Evolutionary conservation across 257 asterid genomes (phyloP).

Genomic region (Solanum rostratum): DNA sequence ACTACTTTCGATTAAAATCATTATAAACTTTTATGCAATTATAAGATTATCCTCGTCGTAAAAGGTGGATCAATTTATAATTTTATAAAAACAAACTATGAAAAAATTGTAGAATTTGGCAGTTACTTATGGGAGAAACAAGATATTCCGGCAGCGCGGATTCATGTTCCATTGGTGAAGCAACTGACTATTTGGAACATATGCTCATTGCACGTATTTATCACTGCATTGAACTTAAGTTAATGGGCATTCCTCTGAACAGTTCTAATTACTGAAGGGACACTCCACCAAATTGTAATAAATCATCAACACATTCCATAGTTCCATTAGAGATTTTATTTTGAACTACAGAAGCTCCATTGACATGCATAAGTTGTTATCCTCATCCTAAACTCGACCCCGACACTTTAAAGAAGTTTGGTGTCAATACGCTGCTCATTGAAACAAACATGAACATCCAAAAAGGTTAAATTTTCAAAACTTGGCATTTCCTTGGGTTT

Average conservation of each 20-base stretch:
- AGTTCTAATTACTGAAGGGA: not conserved
- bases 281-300: not conserved
- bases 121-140: too few relatives aligned
- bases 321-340: not conserved
- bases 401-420: not conserved
- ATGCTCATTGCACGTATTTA: too few relatives aligned
- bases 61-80: too few relatives aligned
- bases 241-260: not conserved
- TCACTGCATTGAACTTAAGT: not conserved
- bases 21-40: too few relatives aligned
- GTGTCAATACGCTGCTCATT: not conserved
- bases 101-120: too few relatives aligned
- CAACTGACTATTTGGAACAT: too few relatives aligned
- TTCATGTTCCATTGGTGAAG: too few relatives aligned
- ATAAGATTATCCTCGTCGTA: too few relatives aligned
- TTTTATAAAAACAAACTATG: too few relatives aligned
- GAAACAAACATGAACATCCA: not conserved
- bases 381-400: not conserved
- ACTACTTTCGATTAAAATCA: too few relatives aligned
- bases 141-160: too few relatives aligned
- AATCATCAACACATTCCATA: not conserved
- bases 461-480: not conserved
- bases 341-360: not conserved
- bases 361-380: not conserved
- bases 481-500: not conserved